These are phyloP conservation scores for Euphorbia celastroides DNA, from an alignment of 441 rosid species.

Conservation along the genomic window DNA sequence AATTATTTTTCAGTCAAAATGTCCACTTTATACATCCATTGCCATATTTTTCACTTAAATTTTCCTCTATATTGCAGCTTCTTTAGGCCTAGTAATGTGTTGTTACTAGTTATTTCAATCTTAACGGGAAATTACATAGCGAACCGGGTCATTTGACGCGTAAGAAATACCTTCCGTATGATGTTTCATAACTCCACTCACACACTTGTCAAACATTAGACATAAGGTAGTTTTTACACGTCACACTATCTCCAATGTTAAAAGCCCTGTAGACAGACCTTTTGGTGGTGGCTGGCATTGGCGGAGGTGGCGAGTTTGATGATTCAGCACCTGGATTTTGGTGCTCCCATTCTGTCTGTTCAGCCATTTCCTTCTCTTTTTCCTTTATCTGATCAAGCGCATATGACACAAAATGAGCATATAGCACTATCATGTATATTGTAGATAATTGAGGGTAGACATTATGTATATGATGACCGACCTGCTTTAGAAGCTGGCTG, in stretches of 20 bases:
- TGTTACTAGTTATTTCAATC: no score
- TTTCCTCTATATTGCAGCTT: background rate
- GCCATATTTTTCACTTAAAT: background rate
- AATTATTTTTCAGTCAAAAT: background rate
- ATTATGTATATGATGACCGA: slow-evolving; percentile 15
- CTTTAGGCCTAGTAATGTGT: no score
- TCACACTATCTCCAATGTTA: no score
- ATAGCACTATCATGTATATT: background rate
- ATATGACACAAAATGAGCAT: background rate
- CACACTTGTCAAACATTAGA: no score
- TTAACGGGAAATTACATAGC: no score
- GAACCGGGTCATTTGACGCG: no score
- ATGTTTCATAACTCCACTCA: no score
- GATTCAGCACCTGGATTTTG: slow-evolving; percentile 29
- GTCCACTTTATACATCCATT: background rate
- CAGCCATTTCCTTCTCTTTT: slow-evolving; percentile 41
- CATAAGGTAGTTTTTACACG: no score
- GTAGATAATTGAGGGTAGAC: background rate
- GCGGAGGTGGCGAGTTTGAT: slow-evolving; percentile 32
- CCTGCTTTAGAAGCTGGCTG: slow-evolving; percentile 63
- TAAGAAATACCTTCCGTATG: no score
- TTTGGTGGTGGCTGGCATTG: slow-evolving; percentile 25
- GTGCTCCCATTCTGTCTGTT: slow-evolving; percentile 31
- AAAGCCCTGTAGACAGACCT: slow-evolving; percentile 30
- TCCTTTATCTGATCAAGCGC: slow-evolving; percentile 53